Base-by-base conservation (phyloP, 768 basidiomycete species). In the Boletales sp. region DNA sequence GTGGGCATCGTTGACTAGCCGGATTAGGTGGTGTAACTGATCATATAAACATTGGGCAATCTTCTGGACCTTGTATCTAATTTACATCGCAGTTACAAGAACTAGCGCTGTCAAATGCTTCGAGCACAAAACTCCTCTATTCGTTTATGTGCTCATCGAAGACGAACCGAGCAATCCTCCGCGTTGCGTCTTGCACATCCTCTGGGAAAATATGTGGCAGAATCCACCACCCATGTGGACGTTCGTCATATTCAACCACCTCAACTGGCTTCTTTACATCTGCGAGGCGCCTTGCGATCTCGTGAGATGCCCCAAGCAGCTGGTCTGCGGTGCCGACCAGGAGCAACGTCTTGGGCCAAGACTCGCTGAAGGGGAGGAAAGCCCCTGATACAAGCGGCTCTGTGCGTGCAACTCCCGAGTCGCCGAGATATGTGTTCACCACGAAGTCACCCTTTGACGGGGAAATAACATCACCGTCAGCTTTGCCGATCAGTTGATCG, bases 271-370 rank as follows among this genome's bases (percentile, higher is more conserved):
- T 39, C 5, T 34, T 31, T 1, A 32, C 8, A 2, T 47, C 45
- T 5, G 9, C 3, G 4, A 65, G 45, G 1, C 49, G 48, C 19
- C 33, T 44, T 11, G 39, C 41, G 25, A 65, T n/a, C 31, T 46
- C 52, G 8, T 52, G 46, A 5, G 55, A 46, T 8, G 12, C 44
- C 5, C 55, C 52, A 2, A 56, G 40, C 25, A 60, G 8, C 8
- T 4, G 10, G 50, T 67, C 65, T 3, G 38, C 46, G 12, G 41
- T 32, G 17, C 65, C 60, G 1, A 65, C 48, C 10, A 65, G 14
- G 40, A 62, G 51, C 25, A 62, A 35, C 5, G 60, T 67, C 50
- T 35, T 53, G 8, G 58, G 65, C 64, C 60, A 65, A 30, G 51
- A 19, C 4, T 18, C 11, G 4, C 44, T 18, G 18, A 65, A 57